A percentile compares a stretch with the other conserved stretches of the same genome.
phyloP scores from a whole-genome alignment of 306 rosid genomes.

The Ormosia emarginata region DNA sequence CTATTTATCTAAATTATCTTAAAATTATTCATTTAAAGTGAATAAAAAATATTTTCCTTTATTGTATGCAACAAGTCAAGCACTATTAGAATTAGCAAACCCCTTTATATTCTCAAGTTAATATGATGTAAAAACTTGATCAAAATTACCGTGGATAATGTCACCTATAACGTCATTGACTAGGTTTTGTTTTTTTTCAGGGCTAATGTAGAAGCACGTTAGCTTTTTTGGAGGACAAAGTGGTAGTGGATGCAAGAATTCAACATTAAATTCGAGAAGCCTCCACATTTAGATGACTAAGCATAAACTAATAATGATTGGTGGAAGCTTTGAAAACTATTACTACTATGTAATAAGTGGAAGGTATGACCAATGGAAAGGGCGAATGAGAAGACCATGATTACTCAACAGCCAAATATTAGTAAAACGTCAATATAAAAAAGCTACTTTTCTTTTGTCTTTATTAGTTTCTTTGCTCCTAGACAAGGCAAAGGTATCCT shows the following conservation, averaged over 20 bases:
- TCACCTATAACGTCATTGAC: constrained; percentile 19
- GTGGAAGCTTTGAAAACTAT: background rate
- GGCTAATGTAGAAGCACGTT: background rate
- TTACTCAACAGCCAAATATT: background rate
- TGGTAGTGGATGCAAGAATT: background rate
- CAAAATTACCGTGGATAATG: background rate
- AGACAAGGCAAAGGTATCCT: background rate
- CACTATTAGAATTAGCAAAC: background rate
- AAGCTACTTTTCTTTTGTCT: background rate
- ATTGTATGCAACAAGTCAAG: background rate
- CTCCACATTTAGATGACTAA: background rate
- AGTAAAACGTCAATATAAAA: background rate
- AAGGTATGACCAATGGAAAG: background rate
- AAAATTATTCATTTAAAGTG: no score
- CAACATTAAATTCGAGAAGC: constrained; percentile 9
- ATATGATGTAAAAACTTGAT: background rate
- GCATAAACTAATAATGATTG: constrained; percentile 12
- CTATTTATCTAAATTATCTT: no score
- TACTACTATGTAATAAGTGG: background rate
- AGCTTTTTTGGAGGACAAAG: background rate
- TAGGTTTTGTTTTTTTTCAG: background rate
- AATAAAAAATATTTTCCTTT: background rate
- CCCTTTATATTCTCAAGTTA: background rate
- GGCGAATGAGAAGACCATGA: background rate
- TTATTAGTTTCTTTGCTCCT: background rate